Evolutionary conservation across 1,139 yeast species (phyloP), one percentile per base, ranked within the genome.

Genomic region (Lodderomyces parapsilosis): DNA sequence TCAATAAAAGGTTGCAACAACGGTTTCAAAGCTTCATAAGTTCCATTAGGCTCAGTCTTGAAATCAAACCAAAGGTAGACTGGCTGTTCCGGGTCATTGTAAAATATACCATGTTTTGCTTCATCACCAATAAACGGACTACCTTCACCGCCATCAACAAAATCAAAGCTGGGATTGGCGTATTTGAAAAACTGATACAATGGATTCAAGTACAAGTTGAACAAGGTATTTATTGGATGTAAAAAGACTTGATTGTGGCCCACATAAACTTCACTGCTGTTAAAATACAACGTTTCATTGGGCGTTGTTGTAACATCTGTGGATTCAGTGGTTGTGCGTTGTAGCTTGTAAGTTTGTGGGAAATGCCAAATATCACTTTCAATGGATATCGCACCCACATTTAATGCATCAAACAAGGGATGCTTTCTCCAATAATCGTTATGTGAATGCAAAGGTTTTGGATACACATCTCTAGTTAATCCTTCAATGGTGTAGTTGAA

Each of bases 321-420:
- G 17, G 62, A 46, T 13, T 49, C 52, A 7, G 64, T 59, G 0
- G 48, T 50, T 8, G 67, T 60, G 23, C 65, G 54, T 28, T 54
- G 55, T 32, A 60, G 53, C 18, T 49, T 46, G 43, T 62, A 65
- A 7, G 56, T 58, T 10, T 59, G 48, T 3, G 69, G 63, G 41
- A 73, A 70, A 36, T 65, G 62, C 89, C 89, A 86, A 35, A 84
- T 77, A 57, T 86, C 94, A 19, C 86, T 85, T 59, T 86, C 93
- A 7, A 84, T 74, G 40, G 88, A 80, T 40, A 70, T 70, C 20
- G 78, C 74, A 1, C 91, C 93, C 23, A 65, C 60, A 11, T 71
- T 64, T 30, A 84, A 59, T 0, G 90, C 91, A 47, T 81, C 84
- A 45, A 78, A 68, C 8, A 86, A 65, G 0, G 93, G 93, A 4